phyloP scores from a whole-genome alignment of 2,329 filamentous ascomycete species.

The Aphanoascus verrucosus region DNA sequence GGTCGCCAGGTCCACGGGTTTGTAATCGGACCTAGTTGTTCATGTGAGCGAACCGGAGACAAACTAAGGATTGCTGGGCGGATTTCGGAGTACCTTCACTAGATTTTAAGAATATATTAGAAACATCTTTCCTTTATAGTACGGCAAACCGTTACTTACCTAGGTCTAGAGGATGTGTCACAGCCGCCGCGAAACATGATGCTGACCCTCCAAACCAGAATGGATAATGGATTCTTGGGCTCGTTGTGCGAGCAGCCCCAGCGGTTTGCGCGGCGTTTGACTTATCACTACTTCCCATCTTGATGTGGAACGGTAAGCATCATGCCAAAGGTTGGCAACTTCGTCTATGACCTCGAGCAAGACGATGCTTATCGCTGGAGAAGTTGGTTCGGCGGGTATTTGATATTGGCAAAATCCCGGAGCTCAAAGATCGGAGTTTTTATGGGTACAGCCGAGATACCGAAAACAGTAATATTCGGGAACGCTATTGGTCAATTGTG shows the following conservation, averaged over 20 bases:
- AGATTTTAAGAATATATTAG: slow-evolving; percentile 18
- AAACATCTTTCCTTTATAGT: not conserved
- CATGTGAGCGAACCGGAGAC: not conserved
- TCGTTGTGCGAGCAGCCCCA: slow-evolving; percentile 7
- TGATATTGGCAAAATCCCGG: not conserved
- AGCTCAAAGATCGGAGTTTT: not conserved
- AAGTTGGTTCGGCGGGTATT: not conserved
- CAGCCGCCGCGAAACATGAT: slow-evolving; percentile 78
- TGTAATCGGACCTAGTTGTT: slow-evolving; percentile 67
- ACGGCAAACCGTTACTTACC: slow-evolving; percentile 44
- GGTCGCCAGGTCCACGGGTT: slow-evolving; percentile 64
- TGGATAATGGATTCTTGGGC: slow-evolving; percentile 48
- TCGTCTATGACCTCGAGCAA: not conserved
- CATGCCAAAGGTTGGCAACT: slow-evolving; percentile 5
- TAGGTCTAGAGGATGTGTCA: slow-evolving; percentile 88
- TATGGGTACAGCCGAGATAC: not conserved
- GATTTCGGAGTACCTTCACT: slow-evolving; percentile 44
- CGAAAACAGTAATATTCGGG: not conserved
- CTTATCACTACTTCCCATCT: slow-evolving; percentile 13
- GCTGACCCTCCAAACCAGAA: slow-evolving; percentile 97
- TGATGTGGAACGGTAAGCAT: slow-evolving; percentile 9
- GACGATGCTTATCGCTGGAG: not conserved
- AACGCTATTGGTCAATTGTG: not conserved
- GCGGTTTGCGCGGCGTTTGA: not conserved
- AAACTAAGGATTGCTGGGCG: not conserved